Base-by-base conservation (phyloP, 2,329 filamentous ascomycete species). In the Talaromyces sp. region DNA sequence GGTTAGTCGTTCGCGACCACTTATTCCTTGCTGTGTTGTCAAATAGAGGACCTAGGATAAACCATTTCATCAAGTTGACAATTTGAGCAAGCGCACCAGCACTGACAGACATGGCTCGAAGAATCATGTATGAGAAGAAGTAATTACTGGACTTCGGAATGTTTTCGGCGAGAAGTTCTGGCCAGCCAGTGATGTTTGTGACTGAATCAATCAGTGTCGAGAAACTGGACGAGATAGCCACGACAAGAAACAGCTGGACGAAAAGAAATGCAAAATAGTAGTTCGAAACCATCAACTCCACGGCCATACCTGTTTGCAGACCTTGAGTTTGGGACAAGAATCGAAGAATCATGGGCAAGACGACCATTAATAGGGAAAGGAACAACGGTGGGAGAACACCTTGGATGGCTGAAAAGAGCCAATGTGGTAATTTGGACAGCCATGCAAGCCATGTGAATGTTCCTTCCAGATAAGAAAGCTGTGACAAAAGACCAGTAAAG, bases 41-140 rank as follows among this genome's bases (percentile, higher is more conserved):
- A 50, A 96, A 76, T 0, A 97, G 84, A 1, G 89, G 90, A 1
- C 91, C 90, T 54, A 96, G 76, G 25, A 98, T 73, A 71, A 93
- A 96, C 89, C 93, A 96, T 68, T 89, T 83, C 54, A 93, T 73
- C 3, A 99, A 84, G 3, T 88, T 86, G n/a, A 87, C 87, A 27
- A 96, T 86, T 73, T 98, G 95, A 13, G 97, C 82, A 3, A 98
- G 82, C 0, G 92, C 94, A 76, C 91, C 93, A 1, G 94, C 94
- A 76, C 93, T 97, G 68, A 92, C 93, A 68, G 92, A 93, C 71
- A 98, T 84, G 0, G 93, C 92, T 73, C 98, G 95, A 10, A 99
- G 88, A 74, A 97, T 90, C 88, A 99, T 93, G 84, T 99, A 99
- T 0, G 92, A 94, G 83, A 97, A 98, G 82, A 98, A 99, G 78